phyloP scores from a whole-genome alignment of 2,329 filamentous ascomycete genomes.

The Nannizziopsis arthrosporioides region DNA sequence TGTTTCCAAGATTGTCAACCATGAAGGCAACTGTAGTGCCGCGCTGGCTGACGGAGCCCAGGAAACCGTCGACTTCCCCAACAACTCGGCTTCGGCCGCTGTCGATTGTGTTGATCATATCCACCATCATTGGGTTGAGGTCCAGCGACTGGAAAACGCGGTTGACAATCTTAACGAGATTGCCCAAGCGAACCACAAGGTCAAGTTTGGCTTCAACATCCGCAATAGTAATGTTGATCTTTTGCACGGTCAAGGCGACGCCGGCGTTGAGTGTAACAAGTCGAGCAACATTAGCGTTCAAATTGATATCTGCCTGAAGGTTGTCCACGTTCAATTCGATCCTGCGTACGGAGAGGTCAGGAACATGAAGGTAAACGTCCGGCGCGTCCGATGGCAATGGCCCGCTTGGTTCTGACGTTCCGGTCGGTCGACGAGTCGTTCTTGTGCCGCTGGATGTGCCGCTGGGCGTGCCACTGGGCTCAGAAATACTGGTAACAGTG shows the following conservation, averaged over 20 bases:
- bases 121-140: constrained; percentile 1
- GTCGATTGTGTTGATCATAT: background rate
- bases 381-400: background rate
- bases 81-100: background rate
- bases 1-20: constrained; percentile 6
- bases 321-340: constrained; percentile 1
- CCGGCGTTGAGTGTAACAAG: background rate
- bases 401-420: background rate
- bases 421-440: background rate
- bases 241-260: background rate
- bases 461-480: background rate
- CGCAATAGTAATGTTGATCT: constrained; percentile 1
- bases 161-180: background rate
- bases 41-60: constrained; percentile 1
- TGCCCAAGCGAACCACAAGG: background rate
- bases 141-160: constrained; percentile 1
- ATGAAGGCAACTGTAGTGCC: constrained; percentile 1
- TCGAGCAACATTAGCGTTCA: background rate
- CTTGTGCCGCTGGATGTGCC: background rate
- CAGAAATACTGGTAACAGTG: background rate
- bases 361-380: constrained; percentile 1
- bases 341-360: background rate
- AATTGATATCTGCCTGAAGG: background rate
- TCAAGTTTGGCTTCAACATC: constrained; percentile 1
- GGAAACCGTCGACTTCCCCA: constrained; percentile 1